Evolutionary conservation across 371 early-diverging fungal species (phyloP), one percentile per base, ranked within the genome.

Genomic region (Mortierella sp.): DNA sequence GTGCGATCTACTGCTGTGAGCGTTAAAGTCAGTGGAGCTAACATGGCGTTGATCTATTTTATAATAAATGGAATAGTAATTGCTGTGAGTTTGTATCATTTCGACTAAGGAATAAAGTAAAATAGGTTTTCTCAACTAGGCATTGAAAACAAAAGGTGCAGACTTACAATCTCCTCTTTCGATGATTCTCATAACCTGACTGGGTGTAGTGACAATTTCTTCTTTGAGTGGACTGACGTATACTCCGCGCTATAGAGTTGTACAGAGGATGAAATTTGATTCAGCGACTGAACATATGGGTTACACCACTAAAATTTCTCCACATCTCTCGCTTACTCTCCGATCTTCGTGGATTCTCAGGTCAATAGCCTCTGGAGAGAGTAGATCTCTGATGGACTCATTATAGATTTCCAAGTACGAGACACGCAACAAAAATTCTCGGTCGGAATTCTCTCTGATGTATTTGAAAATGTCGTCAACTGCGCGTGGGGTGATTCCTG

Each of bases 401-500:
- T 97, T 97, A 82, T 99, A 99, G 45, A 99, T 97, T 84, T 99
- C 99, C 60, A 98, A 70, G 80, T 96, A 99, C 3, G 98, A 96
- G 15, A 98, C 97, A 58, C 96, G 92, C 40, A 97, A 72, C 24
- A 97, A 84, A 72, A 93, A 97, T 81, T 96, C 96, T 33, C 94
- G 90, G 50, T 90, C 65, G 13, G 80, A 67, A 52, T 76, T 81
- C 67, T 89, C 86, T 19, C 88, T 85, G 59, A 96, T 95, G 62
- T 90, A 89, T 11, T 88, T 77, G 84, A 96, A 96, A 22, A 96
- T 89, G 61, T 94, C 92, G 53, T 92, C 91, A 32, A 96, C 91
- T 1, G 96, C 94, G 58, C 90, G 92, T n/a, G 93, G 93, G 41
- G 96, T 94, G 59, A 96, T 89, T 4, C 97, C 97, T 11, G 93